Percentiles rank a stretch among this genome's conserved stretches.
These are phyloP conservation scores for Lactarius hatsudake DNA, from an alignment of 768 basidiomycete species.

Conservation along the genomic window DNA sequence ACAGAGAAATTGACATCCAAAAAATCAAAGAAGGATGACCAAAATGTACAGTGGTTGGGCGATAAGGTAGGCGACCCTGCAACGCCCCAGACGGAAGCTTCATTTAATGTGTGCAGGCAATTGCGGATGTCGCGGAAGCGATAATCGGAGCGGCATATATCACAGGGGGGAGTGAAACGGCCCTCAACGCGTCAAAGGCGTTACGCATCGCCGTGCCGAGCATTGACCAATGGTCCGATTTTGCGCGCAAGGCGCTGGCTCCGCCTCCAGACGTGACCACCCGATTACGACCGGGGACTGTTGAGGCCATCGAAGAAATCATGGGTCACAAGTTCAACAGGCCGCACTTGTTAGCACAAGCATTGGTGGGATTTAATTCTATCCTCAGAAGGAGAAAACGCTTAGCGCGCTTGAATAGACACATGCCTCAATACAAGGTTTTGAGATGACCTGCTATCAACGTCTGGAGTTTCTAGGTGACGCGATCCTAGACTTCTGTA, in stretches of 20 bases:
- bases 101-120: conserved; percentile 45
- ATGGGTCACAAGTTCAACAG: conserved; percentile 60
- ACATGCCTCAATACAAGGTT: conserved; percentile 58
- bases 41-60: conserved; percentile 56
- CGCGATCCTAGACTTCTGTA: conserved; percentile 80
- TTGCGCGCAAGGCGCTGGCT: conserved; percentile 47
- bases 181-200: conserved; percentile 60
- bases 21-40: conserved; percentile 35
- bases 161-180: conserved; percentile 65
- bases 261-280: conserved; percentile 44
- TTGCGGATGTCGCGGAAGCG: conserved; percentile 84
- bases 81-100: conserved; percentile 6
- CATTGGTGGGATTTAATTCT: conserved; percentile 51
- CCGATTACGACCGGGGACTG: conserved; percentile 46
- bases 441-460: conserved; percentile 61
- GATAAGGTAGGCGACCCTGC: conserved; percentile 60
- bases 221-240: conserved; percentile 71
- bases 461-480: conserved; percentile 85
- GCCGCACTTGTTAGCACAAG: conserved; percentile 65
- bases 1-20: conserved; percentile 1
- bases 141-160: conserved; percentile 81
- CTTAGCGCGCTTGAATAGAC: conserved; percentile 45
- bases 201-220: conserved; percentile 63
- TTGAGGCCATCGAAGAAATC: conserved; percentile 58
- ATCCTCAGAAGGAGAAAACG: conserved; percentile 1